Base-by-base conservation (phyloP, 768 basidiomycete species). In the Tylopilus cervinicoccineus region DNA sequence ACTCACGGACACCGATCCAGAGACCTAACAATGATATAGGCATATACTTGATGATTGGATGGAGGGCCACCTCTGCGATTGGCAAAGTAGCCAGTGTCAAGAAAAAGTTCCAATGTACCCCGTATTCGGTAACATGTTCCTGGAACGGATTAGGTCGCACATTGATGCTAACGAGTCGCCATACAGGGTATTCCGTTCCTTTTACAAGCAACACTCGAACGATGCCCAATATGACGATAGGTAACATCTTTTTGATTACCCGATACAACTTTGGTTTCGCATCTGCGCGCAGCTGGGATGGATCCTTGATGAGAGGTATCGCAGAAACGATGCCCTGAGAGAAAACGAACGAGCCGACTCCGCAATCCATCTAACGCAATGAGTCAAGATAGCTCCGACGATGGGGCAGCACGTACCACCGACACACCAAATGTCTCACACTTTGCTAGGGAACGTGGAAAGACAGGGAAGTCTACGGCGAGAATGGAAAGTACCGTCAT, bases 81-180 rank as follows among this genome's bases (percentile, higher is more conserved):
- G 93, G 93, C 6, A 97, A 63, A 1, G 90, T 56, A 0, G 86
- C 92, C 19, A 98, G 75, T 0, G 96, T 97, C 56, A 98, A 78
- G 76, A 99, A 99, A 70, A 98, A 97, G 64, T 98, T 98, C 96
- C 96, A 99, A 59, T 98, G 95, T 0, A 82, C 81, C 0, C 96
- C 96, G 55, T 98, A 98, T 69, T 99, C 96, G 0, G 93, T 86
- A 46, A 88, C 84, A 51, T 98, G 96, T 72, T 98, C 96, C 94
- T 86, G 73, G 27, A 20, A 29, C 12, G 36, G 17, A 23, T 52
- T 19, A 45, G 45, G 45, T 38, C 16, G 9, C 14, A 17, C 26
- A 41, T 23, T 2, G 6, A 36, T 6, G 10, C 6, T 4, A n/a
- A 39, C 2, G 6, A 37, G 37, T 32, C 19, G n/a, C 8, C 81